Base-by-base conservation (phyloP, 2,329 filamentous ascomycete species). In the Fusarium sp. region DNA sequence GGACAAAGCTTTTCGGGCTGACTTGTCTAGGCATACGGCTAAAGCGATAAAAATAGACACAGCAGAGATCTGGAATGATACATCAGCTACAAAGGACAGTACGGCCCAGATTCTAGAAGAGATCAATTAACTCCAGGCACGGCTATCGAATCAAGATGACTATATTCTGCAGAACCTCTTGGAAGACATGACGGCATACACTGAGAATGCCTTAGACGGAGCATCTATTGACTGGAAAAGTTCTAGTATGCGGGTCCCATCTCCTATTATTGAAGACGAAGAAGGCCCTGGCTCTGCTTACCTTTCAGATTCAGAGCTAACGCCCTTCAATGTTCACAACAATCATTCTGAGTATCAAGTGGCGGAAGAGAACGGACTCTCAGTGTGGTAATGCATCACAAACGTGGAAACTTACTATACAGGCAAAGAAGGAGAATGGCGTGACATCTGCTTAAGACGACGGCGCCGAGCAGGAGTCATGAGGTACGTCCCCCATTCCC, bases 271-370 rank as follows among this genome's bases (percentile, higher is more conserved):
- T 15, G 21, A 39, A 39, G 0, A n/a, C 0, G 4, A 39, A 2
- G 38, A 39, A 39, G 38, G 7, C 3, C 0, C 7, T 0, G 21
- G 12, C 38, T 39, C 38, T 39, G 7, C 7, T n/a, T 4, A n/a
- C 12, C 4, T 8, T n/a, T 39, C 21, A 14, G 38, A 3, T 21
- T n/a, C 38, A 4, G 12, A 9, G 12, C n/a, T 39, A 0, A 4
- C 12, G 21, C 0, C 2, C 1, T 39, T 39, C 12, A n/a, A 39
- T n/a, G 38, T 15, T 2, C 38, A 39, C 21, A n/a, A 39, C 4
- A 39, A 39, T n/a, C 21, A 39, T 39, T 39, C 12, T 5, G 12
- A 39, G 38, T 39, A 39, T 39, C 38, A 5, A 39, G 38, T 39
- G 1, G 12, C 12, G 7, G 21, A 39, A 15, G 8, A 39, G 4